Percentiles rank a stretch among this genome's conserved stretches.
These are phyloP conservation scores for Ophiostoma australiae DNA, from an alignment of 2,329 filamentous ascomycete species.

Conservation along the genomic window DNA sequence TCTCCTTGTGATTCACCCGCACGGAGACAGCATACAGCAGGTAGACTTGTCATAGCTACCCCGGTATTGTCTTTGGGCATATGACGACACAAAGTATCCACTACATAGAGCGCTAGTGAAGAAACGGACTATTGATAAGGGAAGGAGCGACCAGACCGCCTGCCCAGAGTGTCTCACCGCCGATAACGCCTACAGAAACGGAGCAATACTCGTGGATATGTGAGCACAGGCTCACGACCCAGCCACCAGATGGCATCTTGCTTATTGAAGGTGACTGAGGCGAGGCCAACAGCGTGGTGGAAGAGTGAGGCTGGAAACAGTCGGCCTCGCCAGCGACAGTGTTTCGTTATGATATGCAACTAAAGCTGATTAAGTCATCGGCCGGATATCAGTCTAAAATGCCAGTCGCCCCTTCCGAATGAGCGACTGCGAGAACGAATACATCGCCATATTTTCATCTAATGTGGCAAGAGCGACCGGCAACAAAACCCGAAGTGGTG, in stretches of 20 bases:
- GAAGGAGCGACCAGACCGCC: conserved; percentile 2
- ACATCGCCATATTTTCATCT: not conserved
- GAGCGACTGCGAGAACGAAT: not conserved
- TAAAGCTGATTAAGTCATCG: not conserved
- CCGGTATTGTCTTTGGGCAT: conserved; percentile 12
- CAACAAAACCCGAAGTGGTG: not conserved
- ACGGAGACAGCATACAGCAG: not conserved
- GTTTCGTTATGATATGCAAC: not conserved
- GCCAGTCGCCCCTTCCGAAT: conserved; percentile 1
- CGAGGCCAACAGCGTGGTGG: not conserved
- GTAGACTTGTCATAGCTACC: conserved; percentile 20
- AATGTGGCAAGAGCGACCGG: not conserved
- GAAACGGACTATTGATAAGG: conserved; percentile 9
- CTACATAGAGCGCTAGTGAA: conserved; percentile 18
- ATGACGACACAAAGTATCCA: conserved; percentile 24
- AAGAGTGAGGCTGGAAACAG: not conserved
- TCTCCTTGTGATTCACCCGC: conserved; percentile 20
- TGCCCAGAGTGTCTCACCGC: conserved; percentile 13
- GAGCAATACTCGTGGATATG: not conserved
- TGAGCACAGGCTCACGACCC: conserved; percentile 1
- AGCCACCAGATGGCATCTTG: conserved; percentile 18
- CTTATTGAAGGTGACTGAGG: not conserved
- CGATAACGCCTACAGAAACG: conserved; percentile 7
- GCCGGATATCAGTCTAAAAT: not conserved
- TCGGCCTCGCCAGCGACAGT: not conserved